Evolutionary conservation across 495 filamentous ascomycete species (phyloP).

Genomic region (Lophiostoma macrostomum): DNA sequence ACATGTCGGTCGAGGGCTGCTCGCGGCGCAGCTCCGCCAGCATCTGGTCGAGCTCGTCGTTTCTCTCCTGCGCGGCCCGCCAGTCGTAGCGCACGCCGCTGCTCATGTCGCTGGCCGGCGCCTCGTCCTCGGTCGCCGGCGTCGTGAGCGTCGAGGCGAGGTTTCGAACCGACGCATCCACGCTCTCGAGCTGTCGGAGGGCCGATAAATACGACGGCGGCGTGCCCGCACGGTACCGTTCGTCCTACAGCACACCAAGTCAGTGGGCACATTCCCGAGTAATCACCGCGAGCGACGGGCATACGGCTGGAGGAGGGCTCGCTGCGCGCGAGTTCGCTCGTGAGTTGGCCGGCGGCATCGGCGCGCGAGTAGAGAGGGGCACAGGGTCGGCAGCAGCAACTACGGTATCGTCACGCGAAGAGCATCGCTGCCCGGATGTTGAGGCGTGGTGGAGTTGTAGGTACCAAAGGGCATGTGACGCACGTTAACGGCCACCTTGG

Average conservation of each 20-base stretch:
- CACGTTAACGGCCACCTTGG: no score
- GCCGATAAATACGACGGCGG: slow-evolving; percentile 39
- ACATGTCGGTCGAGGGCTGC: slow-evolving; percentile 40
- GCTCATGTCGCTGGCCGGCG: slow-evolving; percentile 40
- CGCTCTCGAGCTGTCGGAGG: slow-evolving; percentile 41
- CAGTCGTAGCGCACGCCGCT: slow-evolving; percentile 53
- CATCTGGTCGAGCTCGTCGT: slow-evolving; percentile 46
- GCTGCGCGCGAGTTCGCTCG: slow-evolving; percentile 25
- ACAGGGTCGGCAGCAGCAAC: slow-evolving; percentile 1
- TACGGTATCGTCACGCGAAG: no score
- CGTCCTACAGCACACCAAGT: slow-evolving; percentile 23
- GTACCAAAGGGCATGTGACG: no score
- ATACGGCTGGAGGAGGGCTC: slow-evolving; percentile 21
- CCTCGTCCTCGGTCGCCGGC: slow-evolving; percentile 52
- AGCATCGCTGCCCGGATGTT: no score
- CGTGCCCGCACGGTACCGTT: slow-evolving; percentile 21
- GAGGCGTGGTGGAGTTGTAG: no score
- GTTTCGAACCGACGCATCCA: slow-evolving; percentile 45
- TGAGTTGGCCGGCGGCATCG: slow-evolving; percentile 30
- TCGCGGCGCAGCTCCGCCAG: slow-evolving; percentile 39
- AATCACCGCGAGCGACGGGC: no score
- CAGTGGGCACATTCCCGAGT: slow-evolving; percentile 2
- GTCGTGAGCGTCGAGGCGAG: slow-evolving; percentile 47
- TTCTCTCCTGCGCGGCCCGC: slow-evolving; percentile 54
- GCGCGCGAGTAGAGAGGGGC: background rate